A percentile compares a stretch with the other conserved stretches of the same genome.
Evolutionary conservation across 306 rosid genomes (phyloP).

Genomic region (Astragalus membranaceus): DNA sequence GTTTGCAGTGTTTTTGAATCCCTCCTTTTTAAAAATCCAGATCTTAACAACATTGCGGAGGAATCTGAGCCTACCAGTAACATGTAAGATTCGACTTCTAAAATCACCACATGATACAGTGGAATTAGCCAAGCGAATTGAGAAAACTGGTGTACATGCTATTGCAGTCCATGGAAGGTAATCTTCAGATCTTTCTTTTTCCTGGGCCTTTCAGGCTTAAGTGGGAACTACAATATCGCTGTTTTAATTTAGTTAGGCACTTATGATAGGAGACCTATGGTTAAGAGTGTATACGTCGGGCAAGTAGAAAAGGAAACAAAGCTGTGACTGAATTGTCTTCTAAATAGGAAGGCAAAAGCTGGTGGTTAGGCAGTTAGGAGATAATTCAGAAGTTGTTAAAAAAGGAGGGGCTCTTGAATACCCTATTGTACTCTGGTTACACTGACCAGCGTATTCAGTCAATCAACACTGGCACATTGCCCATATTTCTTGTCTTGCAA

Average conservation of each 20-base stretch:
- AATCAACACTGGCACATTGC: too few species aligned
- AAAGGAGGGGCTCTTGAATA: too few species aligned
- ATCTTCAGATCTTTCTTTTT: constrained; percentile 15
- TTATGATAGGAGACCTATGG: background rate
- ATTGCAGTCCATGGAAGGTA: constrained; percentile 93
- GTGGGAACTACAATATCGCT: background rate
- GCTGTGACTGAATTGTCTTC: too few species aligned
- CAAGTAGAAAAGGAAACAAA: too few species aligned
- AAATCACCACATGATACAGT: constrained; percentile 68
- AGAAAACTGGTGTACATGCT: constrained; percentile 87
- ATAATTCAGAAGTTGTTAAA: too few species aligned
- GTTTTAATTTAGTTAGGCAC: background rate
- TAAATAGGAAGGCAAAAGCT: too few species aligned
- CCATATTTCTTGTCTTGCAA: too few species aligned
- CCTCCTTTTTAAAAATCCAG: constrained; percentile 32
- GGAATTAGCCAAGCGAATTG: constrained; percentile 76
- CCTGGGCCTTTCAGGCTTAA: background rate
- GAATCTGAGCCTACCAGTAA: constrained; percentile 72
- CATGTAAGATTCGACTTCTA: constrained; percentile 84
- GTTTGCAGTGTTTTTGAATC: constrained; percentile 4
- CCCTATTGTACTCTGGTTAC: too few species aligned
- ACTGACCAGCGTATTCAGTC: too few species aligned
- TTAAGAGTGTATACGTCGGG: too few species aligned
- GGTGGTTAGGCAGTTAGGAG: too few species aligned
- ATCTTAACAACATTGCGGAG: constrained; percentile 81